phyloP scores from a whole-genome alignment of 768 basidiomycete genomes.

The Russula sp. region DNA sequence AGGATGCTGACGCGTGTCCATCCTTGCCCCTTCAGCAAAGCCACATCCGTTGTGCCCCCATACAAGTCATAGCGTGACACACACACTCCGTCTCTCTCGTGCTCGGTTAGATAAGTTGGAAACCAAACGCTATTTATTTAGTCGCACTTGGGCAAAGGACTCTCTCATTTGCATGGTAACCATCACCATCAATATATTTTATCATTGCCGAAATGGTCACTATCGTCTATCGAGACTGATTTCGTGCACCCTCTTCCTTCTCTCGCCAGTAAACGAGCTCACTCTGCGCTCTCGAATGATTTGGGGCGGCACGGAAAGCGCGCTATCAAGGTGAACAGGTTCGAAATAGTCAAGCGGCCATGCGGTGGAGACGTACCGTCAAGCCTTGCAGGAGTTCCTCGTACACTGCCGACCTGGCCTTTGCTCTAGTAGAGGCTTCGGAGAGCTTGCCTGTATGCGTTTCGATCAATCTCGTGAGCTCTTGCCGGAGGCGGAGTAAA shows the following conservation, averaged over 20 bases:
- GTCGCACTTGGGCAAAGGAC: neutral
- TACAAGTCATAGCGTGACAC: constrained; percentile 29
- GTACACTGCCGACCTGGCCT: constrained; percentile 66
- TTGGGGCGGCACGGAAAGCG: constrained; percentile 55
- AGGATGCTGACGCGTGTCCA: neutral
- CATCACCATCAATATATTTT: constrained; percentile 6
- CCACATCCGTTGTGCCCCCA: constrained; percentile 29
- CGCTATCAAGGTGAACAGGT: constrained; percentile 36
- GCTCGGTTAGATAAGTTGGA: constrained; percentile 1
- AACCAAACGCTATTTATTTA: constrained; percentile 4
- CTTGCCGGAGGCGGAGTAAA: constrained; percentile 76
- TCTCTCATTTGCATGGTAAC: constrained; percentile 2
- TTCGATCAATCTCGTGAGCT: constrained; percentile 69
- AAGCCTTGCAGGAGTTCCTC: constrained; percentile 71
- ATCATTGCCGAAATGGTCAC: neutral
- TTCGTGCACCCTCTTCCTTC: constrained; percentile 69
- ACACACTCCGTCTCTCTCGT: neutral
- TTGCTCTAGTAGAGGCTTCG: constrained; percentile 56
- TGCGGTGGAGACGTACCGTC: constrained; percentile 46
- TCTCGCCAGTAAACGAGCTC: constrained; percentile 86
- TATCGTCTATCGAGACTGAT: constrained; percentile 29
- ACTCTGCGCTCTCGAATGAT: constrained; percentile 79
- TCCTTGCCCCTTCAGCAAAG: neutral
- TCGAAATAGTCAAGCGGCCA: constrained; percentile 2
- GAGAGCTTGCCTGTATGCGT: constrained; percentile 64